Percentiles rank a stretch among this genome's conserved stretches.
Evolutionary conservation across 2,329 filamentous ascomycete genomes (phyloP).

Genomic region (Exophiala oligosperma): DNA sequence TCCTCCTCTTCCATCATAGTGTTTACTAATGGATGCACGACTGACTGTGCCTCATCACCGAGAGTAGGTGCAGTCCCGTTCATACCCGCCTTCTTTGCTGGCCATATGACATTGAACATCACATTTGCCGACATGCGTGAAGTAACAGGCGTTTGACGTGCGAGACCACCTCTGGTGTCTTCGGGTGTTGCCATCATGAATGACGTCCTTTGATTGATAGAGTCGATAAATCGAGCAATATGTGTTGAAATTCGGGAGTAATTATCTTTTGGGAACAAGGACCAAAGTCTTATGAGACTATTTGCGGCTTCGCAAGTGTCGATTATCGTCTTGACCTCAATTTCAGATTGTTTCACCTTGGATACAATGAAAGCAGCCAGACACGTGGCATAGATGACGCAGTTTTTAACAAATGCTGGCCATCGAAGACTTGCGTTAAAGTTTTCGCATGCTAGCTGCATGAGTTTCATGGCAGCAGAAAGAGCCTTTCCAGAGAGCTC

Average conservation of each 20-base stretch:
- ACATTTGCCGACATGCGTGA: conserved; percentile 1
- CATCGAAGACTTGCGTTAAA: neutral
- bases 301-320: neutral
- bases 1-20: no score
- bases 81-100: neutral
- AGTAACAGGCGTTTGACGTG: neutral
- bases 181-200: neutral
- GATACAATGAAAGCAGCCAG: neutral
- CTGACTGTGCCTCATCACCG: neutral
- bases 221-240: neutral
- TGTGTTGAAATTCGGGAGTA: neutral
- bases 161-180: neutral
- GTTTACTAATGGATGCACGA: no score
- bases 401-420: neutral
- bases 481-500: neutral
- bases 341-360: neutral
- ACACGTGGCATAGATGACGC: neutral
- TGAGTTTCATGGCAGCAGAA: neutral
- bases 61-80: neutral
- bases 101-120: conserved; percentile 1
- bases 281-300: neutral
- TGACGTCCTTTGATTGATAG: neutral
- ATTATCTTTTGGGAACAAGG: neutral
- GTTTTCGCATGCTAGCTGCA: neutral
- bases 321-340: neutral